Evolutionary conservation across 148 eudicot genomes (phyloP), one percentile per base, ranked within the genome.

Genomic region (Silene conica): DNA sequence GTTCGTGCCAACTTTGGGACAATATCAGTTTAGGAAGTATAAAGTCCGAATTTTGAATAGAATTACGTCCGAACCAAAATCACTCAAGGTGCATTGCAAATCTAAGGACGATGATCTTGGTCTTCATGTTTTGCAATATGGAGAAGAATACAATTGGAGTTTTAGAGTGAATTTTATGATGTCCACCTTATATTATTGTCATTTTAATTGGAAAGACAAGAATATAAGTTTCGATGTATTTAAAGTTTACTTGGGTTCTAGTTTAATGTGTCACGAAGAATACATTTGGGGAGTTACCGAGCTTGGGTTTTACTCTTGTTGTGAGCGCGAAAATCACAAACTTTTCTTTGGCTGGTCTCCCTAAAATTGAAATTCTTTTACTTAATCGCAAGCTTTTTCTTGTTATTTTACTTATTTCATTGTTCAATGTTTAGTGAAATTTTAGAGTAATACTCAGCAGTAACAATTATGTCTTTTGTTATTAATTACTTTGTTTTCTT

Each of bases 101-200:
- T 76, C 73, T 1, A 22, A 58, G 20, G 66, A 76, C 54, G 63
- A 68, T 20, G 78, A 76, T 45, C 9, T 69, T 31, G 73, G 73
- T 15, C 14, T 28, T 16, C 78, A 19, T 45, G 59, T 22, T 3
- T 59, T 76, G 73, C n/a, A 9, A 22, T 4, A 2, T 1, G 56
- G 41, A 15, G 73, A 76, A 58, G 55, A 45, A 15, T 68, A 22
- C 0, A 19, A 18, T n/a, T 68, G 78, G 67, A 5, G 18, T n/a
- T 75, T 75, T 26, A 43, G 61, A 34, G 65, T 57, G n/a, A 56
- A 67, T 75, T 14, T 75, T 9, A 34, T 56, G 65, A 59, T 41
- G 11, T 16, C 63, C 0, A 75, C 78, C 2, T n/a, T 56, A 5
- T 67, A 54, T 57, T 67, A 56, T 67, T 75, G 78, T 34, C 72